Percentiles rank a stretch among this genome's conserved stretches.
Conservation (phyloP, 2,329 filamentous ascomycete species). For the Coniochaeta sp. region DNA sequence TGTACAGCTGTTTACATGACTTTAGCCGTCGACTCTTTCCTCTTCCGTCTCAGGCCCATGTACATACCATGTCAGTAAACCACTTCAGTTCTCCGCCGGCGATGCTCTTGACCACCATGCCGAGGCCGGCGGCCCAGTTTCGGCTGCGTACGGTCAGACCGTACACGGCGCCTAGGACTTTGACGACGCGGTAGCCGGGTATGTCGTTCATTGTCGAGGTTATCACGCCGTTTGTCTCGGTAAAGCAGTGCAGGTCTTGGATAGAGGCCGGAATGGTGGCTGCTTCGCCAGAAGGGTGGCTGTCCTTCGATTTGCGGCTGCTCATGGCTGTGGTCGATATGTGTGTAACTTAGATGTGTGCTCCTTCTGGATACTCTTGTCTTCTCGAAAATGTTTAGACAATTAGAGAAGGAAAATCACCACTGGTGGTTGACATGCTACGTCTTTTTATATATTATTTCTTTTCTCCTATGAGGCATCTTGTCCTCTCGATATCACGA, state of each 20-base stretch:
- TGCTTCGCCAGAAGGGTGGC: neutral
- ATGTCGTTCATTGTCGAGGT: constrained; percentile 58
- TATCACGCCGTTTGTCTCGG: constrained; percentile 53
- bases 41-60: neutral
- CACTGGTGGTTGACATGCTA: neutral
- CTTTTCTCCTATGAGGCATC: too few relatives aligned
- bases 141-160: constrained; percentile 35
- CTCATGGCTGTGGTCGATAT: neutral
- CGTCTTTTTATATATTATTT: neutral
- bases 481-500: too few relatives aligned
- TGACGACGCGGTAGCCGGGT: constrained; percentile 50
- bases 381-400: neutral
- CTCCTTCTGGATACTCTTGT: neutral
- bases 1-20: constrained; percentile 39
- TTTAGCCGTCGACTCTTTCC: too few relatives aligned
- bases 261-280: constrained; percentile 15
- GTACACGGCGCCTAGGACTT: constrained; percentile 46
- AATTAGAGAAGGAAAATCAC: too few relatives aligned
- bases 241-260: constrained; percentile 46
- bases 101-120: constrained; percentile 48
- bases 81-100: constrained; percentile 52
- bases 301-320: neutral
- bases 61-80: constrained; percentile 46
- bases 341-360: neutral
- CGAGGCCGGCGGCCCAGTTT: constrained; percentile 48